Evolutionary conservation across 768 basidiomycete species (phyloP).

Genomic region (Boletus sensibilis): DNA sequence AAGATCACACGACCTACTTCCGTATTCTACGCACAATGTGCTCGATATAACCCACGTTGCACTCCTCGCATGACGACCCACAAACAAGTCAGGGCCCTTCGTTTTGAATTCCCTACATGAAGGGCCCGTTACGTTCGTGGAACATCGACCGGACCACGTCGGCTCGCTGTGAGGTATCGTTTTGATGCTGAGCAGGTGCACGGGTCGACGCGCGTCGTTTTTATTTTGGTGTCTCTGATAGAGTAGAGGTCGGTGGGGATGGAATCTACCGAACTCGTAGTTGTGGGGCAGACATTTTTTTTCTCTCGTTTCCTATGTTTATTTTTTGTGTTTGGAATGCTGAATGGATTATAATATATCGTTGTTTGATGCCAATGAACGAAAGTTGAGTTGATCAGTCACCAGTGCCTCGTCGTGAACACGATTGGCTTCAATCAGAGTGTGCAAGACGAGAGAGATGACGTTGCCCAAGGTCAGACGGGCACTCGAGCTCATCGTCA

Average conservation of each 20-base stretch:
- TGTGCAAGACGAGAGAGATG: not conserved
- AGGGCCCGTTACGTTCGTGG: conserved; percentile 76
- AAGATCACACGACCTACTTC: not conserved
- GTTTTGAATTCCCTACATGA: conserved; percentile 39
- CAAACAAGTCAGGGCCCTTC: conserved; percentile 65
- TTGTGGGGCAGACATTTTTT: conserved; percentile 60
- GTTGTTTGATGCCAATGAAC: not conserved
- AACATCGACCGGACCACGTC: conserved; percentile 45
- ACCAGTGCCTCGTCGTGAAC: not conserved
- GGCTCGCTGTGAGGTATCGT: conserved; percentile 53
- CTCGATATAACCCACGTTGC: too few species aligned
- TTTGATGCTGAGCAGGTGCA: conserved; percentile 50
- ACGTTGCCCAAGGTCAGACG: conserved; percentile 16
- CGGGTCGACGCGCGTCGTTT: conserved; percentile 40
- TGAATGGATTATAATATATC: not conserved
- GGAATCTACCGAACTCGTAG: conserved; percentile 51
- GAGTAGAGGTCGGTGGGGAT: conserved; percentile 54
- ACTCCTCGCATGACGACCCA: conserved; percentile 16
- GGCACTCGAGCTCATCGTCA: conserved; percentile 24
- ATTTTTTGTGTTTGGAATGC: conserved; percentile 11
- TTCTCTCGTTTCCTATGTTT: too few species aligned
- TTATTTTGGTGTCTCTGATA: conserved; percentile 45
- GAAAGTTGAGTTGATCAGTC: not conserved
- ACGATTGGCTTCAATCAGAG: not conserved
- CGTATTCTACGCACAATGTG: too few species aligned